These are phyloP conservation scores for Dactylis glomerata DNA, from an alignment of 176 grass and related monocot genomes.

Conservation along the genomic window DNA sequence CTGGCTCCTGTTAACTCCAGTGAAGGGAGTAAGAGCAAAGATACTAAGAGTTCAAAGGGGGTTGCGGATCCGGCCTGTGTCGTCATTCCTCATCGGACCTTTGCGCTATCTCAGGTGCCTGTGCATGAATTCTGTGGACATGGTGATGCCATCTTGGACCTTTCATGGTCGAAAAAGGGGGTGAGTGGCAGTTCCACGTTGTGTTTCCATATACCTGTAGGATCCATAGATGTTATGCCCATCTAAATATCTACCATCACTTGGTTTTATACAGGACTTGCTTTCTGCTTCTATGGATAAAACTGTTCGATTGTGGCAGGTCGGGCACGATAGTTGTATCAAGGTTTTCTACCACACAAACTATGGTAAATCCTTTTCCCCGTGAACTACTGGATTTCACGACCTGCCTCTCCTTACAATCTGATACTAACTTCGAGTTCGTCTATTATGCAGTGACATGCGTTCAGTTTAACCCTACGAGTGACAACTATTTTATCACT, in stretches of 20 bases:
- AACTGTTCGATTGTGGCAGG: constrained; percentile 81
- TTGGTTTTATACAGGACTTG: constrained; percentile 53
- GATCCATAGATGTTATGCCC: constrained; percentile 21
- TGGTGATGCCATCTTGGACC: constrained; percentile 68
- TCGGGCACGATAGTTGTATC: constrained; percentile 60
- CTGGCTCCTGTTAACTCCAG: constrained; percentile 43
- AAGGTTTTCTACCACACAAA: constrained; percentile 81
- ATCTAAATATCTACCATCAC: constrained; percentile 21
- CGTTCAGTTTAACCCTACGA: constrained; percentile 74
- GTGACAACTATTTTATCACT: constrained; percentile 73
- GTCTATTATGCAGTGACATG: constrained; percentile 73
- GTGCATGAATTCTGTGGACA: constrained; percentile 77
- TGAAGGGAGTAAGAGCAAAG: constrained; percentile 52
- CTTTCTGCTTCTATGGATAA: constrained; percentile 83
- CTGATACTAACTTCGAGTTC: constrained; percentile 11
- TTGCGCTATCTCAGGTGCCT: constrained; percentile 56
- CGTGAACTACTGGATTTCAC: neutral
- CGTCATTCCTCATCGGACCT: constrained; percentile 64
- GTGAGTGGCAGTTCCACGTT: constrained; percentile 37
- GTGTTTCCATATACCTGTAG: neutral
- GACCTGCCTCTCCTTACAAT: neutral
- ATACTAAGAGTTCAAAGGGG: constrained; percentile 39
- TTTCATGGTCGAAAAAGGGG: constrained; percentile 85
- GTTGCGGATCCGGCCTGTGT: constrained; percentile 59
- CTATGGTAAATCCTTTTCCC: constrained; percentile 56